phyloP scores from a whole-genome alignment of 108 stramenopile species.

The Discostella pseudostelligera region DNA sequence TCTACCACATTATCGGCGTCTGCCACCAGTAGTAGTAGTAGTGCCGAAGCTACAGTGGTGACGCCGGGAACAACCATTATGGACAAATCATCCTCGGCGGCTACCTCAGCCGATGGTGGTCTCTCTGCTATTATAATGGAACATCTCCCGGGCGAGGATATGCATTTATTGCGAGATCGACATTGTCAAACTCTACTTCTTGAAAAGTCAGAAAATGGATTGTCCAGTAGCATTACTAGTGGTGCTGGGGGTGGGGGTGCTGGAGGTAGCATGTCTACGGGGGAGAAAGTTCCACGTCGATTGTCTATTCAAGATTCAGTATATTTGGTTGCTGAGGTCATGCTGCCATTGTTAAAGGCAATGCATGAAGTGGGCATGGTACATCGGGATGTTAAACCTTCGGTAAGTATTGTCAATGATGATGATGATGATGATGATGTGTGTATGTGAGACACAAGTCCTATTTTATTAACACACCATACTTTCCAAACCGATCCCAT shows the following conservation, averaged over 20 bases:
- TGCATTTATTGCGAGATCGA: conserved; percentile 73
- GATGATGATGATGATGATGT: too few species aligned
- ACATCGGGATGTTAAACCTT: conserved; percentile 87
- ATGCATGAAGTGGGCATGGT: conserved; percentile 83
- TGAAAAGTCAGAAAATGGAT: neutral
- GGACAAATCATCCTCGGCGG: neutral
- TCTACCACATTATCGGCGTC: neutral
- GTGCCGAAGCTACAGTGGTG: neutral
- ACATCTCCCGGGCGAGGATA: conserved; percentile 79
- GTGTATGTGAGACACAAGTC: too few species aligned
- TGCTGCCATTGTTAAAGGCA: conserved; percentile 68
- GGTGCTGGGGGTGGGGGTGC: neutral
- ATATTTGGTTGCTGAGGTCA: conserved; percentile 73
- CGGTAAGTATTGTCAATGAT: too few species aligned
- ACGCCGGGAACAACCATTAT: neutral
- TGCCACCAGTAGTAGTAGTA: neutral
- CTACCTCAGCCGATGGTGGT: conserved; percentile 3
- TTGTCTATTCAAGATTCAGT: conserved; percentile 71
- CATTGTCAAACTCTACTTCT: conserved; percentile 27
- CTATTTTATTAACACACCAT: too few species aligned
- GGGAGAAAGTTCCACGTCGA: conserved; percentile 33
- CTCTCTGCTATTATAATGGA: conserved; percentile 83
- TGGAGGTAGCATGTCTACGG: neutral
- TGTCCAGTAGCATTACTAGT: neutral
- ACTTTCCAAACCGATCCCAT: too few species aligned